Evolutionary conservation across 129 eudicot species (phyloP).

Genomic region (Saussurea involucrata): DNA sequence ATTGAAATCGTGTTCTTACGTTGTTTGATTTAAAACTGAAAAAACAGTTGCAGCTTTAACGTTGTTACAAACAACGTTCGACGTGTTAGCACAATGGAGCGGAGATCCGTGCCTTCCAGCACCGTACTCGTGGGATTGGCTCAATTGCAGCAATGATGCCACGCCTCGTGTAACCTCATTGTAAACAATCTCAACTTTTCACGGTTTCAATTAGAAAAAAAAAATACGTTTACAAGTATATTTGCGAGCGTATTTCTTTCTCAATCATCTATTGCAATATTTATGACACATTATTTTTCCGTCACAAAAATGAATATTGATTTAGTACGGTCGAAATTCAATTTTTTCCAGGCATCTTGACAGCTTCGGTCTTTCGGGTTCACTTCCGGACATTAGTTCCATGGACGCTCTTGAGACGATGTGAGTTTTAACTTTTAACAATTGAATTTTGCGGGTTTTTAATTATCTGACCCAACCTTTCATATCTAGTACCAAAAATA

Average conservation of each 20-base stretch:
- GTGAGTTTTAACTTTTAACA: conserved; percentile 34
- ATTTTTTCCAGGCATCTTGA: conserved; percentile 39
- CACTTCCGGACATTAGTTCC: conserved; percentile 63
- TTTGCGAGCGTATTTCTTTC: background rate
- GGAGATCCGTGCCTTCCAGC: conserved; percentile 44
- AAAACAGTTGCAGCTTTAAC: conserved; percentile 18
- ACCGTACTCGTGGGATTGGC: conserved; percentile 45
- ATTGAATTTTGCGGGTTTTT: background rate
- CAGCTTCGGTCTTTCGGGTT: conserved; percentile 49
- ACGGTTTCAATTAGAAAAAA: background rate
- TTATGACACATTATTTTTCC: background rate
- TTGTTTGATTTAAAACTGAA: background rate
- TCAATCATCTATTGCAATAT: background rate
- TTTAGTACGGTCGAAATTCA: background rate
- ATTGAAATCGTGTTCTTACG: background rate
- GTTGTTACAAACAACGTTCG: conserved; percentile 25
- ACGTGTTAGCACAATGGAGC: conserved; percentile 29
- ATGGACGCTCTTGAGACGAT: conserved; percentile 59
- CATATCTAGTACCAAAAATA: background rate
- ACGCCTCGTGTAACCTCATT: conserved; percentile 35
- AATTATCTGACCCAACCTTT: background rate
- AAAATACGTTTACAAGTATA: background rate
- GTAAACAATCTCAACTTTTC: conserved; percentile 16
- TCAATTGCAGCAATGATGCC: conserved; percentile 33
- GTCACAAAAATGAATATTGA: background rate